These are phyloP conservation scores for Withania somnifera DNA, from an alignment of 305 asterid species.

Conservation along the genomic window DNA sequence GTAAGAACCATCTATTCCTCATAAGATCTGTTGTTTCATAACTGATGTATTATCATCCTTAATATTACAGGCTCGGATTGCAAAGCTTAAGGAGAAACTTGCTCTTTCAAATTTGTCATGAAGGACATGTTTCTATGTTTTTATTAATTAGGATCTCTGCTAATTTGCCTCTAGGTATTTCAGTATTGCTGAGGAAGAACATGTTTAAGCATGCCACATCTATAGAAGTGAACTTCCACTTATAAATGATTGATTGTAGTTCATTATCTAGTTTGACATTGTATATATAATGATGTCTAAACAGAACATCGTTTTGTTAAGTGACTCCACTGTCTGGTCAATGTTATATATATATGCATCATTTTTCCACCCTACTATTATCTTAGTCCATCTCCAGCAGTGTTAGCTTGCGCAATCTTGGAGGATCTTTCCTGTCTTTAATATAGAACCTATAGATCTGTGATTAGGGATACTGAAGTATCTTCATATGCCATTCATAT, in stretches of 20 bases:
- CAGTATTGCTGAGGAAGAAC: not conserved
- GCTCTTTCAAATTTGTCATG: slow-evolving; percentile 18
- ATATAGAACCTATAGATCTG: too few species aligned
- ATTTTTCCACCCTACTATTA: not conserved
- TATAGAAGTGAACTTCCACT: not conserved
- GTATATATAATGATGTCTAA: not conserved
- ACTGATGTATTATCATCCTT: not conserved
- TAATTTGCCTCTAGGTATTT: not conserved
- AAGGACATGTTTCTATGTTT: not conserved
- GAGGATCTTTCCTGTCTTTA: not conserved
- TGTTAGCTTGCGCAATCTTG: not conserved
- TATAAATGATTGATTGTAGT: not conserved
- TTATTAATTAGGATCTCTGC: not conserved
- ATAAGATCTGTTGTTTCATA: not conserved
- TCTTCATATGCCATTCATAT: not conserved
- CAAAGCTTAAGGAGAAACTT: slow-evolving; percentile 50
- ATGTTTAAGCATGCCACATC: not conserved
- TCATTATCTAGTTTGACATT: not conserved
- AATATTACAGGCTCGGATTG: slow-evolving; percentile 47
- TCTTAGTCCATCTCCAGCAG: not conserved
- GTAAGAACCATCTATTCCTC: not conserved
- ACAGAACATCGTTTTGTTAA: not conserved
- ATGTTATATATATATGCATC: not conserved
- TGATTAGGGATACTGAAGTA: not conserved
- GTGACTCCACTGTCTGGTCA: not conserved